Conservation (phyloP, 495 filamentous ascomycete species). For the Penicillium odoratum region DNA sequence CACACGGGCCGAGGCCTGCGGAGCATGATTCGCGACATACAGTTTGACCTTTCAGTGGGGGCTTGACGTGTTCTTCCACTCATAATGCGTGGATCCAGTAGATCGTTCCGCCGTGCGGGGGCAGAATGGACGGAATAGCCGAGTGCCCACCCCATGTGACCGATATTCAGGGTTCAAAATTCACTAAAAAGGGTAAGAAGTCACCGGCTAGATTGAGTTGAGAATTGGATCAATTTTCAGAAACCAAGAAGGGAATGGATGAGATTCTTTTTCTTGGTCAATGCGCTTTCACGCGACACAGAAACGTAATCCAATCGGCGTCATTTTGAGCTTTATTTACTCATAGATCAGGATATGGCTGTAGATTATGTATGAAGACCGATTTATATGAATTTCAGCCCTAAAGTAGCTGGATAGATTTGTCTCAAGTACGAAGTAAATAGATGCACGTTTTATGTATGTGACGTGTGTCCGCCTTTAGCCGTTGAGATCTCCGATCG, state of each 20-base stretch:
- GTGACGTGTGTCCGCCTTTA: background rate
- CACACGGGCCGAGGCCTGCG: conserved; percentile 13
- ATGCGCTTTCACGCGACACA: background rate
- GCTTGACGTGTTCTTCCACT: background rate
- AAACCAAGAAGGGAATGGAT: too few species aligned
- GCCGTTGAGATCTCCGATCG: background rate
- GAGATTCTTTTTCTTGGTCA: background rate
- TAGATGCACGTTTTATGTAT: background rate
- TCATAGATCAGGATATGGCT: too few species aligned
- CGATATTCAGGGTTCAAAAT: background rate
- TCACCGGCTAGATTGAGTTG: background rate
- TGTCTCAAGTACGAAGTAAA: background rate
- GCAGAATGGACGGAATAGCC: conserved; percentile 8
- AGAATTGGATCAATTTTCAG: too few species aligned
- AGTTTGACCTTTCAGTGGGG: background rate
- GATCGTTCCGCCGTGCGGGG: background rate
- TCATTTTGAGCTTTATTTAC: too few species aligned
- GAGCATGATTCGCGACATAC: conserved; percentile 2
- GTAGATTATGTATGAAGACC: too few species aligned
- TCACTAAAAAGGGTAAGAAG: conserved; percentile 10
- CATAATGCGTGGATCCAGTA: background rate
- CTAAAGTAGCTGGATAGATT: background rate
- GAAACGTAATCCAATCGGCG: background rate
- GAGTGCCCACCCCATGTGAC: conserved; percentile 29
- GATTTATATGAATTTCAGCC: background rate